A percentile compares a stretch with the other conserved stretches of the same genome.
phyloP scores from a whole-genome alignment of 2,329 filamentous ascomycete species.

The Apiospora aurea region DNA sequence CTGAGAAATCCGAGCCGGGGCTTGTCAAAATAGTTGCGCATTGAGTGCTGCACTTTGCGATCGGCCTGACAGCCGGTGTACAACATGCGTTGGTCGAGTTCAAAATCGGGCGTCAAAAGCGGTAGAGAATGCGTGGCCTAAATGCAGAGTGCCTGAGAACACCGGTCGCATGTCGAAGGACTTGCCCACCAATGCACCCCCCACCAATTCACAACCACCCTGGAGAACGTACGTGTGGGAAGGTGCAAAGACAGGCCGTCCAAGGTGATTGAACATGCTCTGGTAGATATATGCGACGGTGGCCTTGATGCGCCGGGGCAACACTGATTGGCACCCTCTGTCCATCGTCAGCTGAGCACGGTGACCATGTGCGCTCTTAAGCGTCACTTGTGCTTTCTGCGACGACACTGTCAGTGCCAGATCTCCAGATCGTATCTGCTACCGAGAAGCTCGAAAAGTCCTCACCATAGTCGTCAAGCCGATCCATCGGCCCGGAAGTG shows the following conservation, averaged over 20 bases:
- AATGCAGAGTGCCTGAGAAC: slow-evolving; percentile 17
- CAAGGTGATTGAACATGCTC: background rate
- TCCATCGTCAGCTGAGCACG: background rate
- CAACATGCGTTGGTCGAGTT: background rate
- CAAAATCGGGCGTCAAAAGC: background rate
- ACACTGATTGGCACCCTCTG: background rate
- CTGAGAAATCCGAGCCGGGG: background rate
- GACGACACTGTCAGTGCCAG: background rate
- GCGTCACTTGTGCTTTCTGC: background rate
- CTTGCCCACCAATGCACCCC: background rate
- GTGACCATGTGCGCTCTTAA: background rate
- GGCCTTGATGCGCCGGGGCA: background rate
- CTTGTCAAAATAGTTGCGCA: background rate
- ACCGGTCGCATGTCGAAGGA: slow-evolving; percentile 12
- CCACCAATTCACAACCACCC: background rate
- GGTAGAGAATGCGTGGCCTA: slow-evolving; percentile 12
- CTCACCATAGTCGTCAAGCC: background rate
- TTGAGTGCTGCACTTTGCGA: background rate
- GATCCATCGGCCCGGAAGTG: background rate
- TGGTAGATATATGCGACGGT: background rate
- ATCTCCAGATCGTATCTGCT: background rate
- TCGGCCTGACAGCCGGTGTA: slow-evolving; percentile 3
- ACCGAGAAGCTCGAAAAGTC: background rate
- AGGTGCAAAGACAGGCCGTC: background rate
- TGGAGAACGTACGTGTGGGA: background rate